Conservation (phyloP, 768 basidiomycete species). For the Clavulina sp. region DNA sequence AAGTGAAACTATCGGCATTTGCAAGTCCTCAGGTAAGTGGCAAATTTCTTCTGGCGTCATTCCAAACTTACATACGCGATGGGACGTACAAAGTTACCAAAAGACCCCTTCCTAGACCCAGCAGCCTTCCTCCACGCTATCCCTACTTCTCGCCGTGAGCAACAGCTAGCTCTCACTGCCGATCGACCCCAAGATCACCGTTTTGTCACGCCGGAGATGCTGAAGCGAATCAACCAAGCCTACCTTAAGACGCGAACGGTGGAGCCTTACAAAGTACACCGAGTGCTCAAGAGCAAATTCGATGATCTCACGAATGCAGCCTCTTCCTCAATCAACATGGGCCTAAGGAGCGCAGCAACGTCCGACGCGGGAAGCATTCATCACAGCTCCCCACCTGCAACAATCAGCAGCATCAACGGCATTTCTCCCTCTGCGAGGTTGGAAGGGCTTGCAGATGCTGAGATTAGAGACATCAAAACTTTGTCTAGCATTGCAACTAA, state of each 20-base stretch:
- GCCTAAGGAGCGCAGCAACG: no score
- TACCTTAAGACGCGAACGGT: slow-evolving; percentile 29
- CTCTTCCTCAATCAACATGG: no score
- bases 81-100: slow-evolving; percentile 29
- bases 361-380: slow-evolving; percentile 7
- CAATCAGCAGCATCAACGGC: not conserved
- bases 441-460: slow-evolving; percentile 19
- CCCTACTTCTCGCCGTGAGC: slow-evolving; percentile 17
- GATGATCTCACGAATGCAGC: slow-evolving; percentile 31
- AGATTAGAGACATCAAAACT: slow-evolving; percentile 32
- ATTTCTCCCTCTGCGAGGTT: not conserved
- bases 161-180: slow-evolving; percentile 19
- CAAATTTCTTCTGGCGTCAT: slow-evolving; percentile 4
- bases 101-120: slow-evolving; percentile 67
- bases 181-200: slow-evolving; percentile 19
- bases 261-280: slow-evolving; percentile 44
- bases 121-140: slow-evolving; percentile 37
- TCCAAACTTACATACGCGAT: not conserved
- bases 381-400: not conserved
- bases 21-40: slow-evolving; percentile 26
- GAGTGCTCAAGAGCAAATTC: slow-evolving; percentile 41
- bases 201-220: slow-evolving; percentile 14
- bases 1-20: slow-evolving; percentile 52
- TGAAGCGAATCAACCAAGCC: slow-evolving; percentile 29
- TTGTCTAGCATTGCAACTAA: slow-evolving; percentile 26